Percentiles rank a stretch among this genome's conserved stretches.
These are phyloP conservation scores for Funneliformis mosseae DNA, from an alignment of 192 early-diverging fungal species.

Conservation along the genomic window DNA sequence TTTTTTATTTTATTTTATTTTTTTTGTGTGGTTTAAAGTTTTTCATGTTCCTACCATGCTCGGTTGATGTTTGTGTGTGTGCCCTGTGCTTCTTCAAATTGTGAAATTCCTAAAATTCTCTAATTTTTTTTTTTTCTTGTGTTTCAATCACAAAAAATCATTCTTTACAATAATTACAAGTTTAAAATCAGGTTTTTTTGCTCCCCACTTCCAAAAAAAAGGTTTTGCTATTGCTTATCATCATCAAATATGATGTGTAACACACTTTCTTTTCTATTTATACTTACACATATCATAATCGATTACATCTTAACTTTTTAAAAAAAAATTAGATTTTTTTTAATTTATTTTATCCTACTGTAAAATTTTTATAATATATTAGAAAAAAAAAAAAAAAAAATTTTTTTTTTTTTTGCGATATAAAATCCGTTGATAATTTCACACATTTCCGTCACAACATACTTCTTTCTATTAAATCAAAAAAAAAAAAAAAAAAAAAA, in stretches of 20 bases:
- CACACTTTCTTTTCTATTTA: neutral
- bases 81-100: neutral
- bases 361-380: neutral
- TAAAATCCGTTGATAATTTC: no score
- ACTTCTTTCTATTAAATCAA: no score
- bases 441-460: no score
- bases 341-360: neutral
- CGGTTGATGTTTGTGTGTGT: neutral
- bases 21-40: neutral
- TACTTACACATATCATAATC: neutral
- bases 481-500: no score
- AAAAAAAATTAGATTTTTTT: neutral
- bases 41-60: no score
- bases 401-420: no score
- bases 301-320: neutral
- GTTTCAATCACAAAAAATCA: neutral
- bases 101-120: no score
- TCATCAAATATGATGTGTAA: neutral
- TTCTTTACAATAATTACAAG: neutral
- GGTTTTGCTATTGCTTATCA: neutral
- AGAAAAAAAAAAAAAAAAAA: neutral
- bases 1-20: no score
- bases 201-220: neutral
- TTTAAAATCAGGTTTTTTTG: neutral
- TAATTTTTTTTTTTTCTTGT: neutral